These are phyloP conservation scores for Lentinus brumalis DNA, from an alignment of 768 basidiomycete species.

Conservation along the genomic window DNA sequence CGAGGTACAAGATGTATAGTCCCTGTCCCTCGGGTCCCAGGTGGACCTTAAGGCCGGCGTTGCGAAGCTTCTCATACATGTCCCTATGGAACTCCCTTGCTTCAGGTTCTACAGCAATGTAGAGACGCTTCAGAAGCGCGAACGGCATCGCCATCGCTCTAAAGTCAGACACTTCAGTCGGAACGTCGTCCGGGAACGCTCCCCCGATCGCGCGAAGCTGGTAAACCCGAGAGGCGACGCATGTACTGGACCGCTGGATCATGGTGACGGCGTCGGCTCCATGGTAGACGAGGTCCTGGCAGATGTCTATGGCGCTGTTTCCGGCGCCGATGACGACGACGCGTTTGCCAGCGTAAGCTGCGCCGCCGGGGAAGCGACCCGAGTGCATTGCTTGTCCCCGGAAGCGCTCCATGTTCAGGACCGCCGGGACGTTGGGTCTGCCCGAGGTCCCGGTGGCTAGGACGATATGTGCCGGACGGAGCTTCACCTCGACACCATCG, in stretches of 20 bases:
- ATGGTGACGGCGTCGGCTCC: constrained; percentile 40
- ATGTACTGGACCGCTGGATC: constrained; percentile 44
- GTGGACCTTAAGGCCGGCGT: constrained; percentile 40
- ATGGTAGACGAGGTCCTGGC: constrained; percentile 37
- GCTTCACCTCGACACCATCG: constrained; percentile 36
- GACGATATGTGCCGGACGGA: constrained; percentile 52
- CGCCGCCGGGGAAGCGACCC: constrained; percentile 47
- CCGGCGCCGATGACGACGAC: constrained; percentile 67
- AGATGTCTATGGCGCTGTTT: constrained; percentile 39
- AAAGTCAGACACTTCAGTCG: constrained; percentile 38
- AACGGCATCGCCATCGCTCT: constrained; percentile 37
- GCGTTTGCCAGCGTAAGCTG: constrained; percentile 60
- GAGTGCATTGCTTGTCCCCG: constrained; percentile 60
- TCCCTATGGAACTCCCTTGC: constrained; percentile 30
- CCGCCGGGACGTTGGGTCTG: constrained; percentile 44
- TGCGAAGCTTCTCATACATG: constrained; percentile 38
- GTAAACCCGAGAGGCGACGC: constrained; percentile 28
- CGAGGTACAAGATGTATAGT: constrained; percentile 30
- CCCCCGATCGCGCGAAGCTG: background rate
- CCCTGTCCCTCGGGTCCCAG: constrained; percentile 42
- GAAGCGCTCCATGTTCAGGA: constrained; percentile 47
- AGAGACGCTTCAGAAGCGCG: constrained; percentile 1
- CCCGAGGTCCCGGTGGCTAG: constrained; percentile 59
- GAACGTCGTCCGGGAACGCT: constrained; percentile 29
- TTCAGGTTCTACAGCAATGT: constrained; percentile 7